Evolutionary conservation across 768 basidiomycete genomes (phyloP).

Genomic region (Dioszegia hungarica): DNA sequence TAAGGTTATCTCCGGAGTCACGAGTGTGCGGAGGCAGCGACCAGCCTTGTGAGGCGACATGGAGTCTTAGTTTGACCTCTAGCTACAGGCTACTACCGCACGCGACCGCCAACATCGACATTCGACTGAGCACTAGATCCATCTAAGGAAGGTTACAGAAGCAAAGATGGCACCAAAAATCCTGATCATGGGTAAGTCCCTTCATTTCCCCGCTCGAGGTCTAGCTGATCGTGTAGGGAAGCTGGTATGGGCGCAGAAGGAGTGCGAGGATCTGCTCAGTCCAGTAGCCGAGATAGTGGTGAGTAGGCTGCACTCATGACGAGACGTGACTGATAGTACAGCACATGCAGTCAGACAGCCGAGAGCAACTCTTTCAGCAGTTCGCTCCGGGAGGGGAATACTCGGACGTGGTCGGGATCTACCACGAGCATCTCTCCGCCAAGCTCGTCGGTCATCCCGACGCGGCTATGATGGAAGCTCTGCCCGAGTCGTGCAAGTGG

Average conservation of each 20-base stretch:
- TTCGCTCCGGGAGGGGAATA: constrained; percentile 61
- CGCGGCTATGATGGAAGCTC: constrained; percentile 6
- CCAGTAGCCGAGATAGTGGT: constrained; percentile 70
- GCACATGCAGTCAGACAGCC: constrained; percentile 59
- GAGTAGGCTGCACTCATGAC: constrained; percentile 41
- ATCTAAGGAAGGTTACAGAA: too few relatives aligned
- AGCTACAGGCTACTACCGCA: too few relatives aligned
- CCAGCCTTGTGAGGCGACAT: too few relatives aligned
- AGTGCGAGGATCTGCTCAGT: constrained; percentile 55
- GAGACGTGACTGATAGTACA: constrained; percentile 23
- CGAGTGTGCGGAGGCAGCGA: too few relatives aligned
- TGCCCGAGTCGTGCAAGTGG: constrained; percentile 9
- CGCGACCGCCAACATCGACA: too few relatives aligned
- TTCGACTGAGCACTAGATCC: too few relatives aligned
- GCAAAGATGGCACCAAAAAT: constrained; percentile 6
- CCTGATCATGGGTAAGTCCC: constrained; percentile 7
- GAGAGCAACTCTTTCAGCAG: constrained; percentile 63
- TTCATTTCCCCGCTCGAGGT: background rate
- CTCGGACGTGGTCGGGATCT: constrained; percentile 64
- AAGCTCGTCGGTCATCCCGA: constrained; percentile 6
- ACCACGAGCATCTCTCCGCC: constrained; percentile 65
- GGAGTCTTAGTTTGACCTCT: too few relatives aligned
- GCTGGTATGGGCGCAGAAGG: constrained; percentile 10
- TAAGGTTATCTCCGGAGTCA: too few relatives aligned
- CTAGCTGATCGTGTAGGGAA: constrained; percentile 2